Base-by-base conservation (phyloP, 495 filamentous ascomycete species). In the Aspergillus indologenus region DNA sequence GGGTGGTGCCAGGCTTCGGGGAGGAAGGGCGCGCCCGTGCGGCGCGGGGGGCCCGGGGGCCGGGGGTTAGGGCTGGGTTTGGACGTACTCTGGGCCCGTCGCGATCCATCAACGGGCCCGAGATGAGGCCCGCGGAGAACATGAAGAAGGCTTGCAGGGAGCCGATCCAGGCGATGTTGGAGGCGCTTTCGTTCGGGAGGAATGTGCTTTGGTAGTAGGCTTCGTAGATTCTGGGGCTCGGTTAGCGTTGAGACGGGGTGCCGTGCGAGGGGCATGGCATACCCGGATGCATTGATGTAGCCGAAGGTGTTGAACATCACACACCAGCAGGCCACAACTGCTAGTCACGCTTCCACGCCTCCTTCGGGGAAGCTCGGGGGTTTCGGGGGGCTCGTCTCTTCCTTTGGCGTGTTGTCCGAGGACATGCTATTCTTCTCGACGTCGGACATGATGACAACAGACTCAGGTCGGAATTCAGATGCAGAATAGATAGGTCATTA, bases 291-390 rank as follows among this genome's bases (percentile, higher is more conserved):
- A 71, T 83, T 69, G 69, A 83, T 79, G 48, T 84, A 73, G 1
- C 83, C 84, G 62, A 82, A 85, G 20, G 83, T 77, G 23, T 76
- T 79, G 31, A 81, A 66, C 75, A 85, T 82, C 56, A 78, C 75
- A 66, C 76, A 80, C 71, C 83, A 86, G 19, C 80, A 79, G 11
- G 78, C 78, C 11, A 82, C 57, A 3, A 85, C 81, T 0, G 83
- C 81, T 40, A 84, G 74, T 82, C 83, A 86, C 7, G 81, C 83
- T 48, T 73, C 67, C 14, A 73, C 12, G 6, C 83, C 83, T 17
- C 81, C 81, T 58, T 86, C 83, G 0, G 83, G 83, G 18, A 51
- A 51, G 5, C 0, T n/a, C 7, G 48, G 23, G 0, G 48, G 48
- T 20, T 51, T 51, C 2, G 48, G 48, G 5, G 34, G 5, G 34